These are phyloP conservation scores for Gentiana macrophylla DNA, from an alignment of 257 asterid species.

Conservation along the genomic window DNA sequence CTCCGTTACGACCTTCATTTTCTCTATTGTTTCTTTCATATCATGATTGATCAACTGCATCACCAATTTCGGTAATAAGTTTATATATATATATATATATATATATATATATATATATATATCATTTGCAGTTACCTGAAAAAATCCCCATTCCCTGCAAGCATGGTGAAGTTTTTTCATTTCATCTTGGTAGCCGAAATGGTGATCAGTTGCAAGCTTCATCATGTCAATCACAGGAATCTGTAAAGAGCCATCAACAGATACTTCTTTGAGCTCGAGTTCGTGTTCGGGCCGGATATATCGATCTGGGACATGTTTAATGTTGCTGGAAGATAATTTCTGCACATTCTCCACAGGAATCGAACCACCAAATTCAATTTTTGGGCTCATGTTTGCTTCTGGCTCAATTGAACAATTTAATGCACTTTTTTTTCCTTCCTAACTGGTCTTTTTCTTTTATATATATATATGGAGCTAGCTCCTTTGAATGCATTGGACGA, in stretches of 20 bases:
- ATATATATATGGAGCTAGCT: too few species aligned
- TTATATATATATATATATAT: too few species aligned
- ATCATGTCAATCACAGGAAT: constrained; percentile 29
- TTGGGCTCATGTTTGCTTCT: not conserved
- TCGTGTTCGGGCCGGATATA: constrained; percentile 17
- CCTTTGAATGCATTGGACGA: too few species aligned
- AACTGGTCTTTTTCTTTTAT: too few species aligned
- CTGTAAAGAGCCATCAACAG: constrained; percentile 10
- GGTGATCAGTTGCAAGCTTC: constrained; percentile 12
- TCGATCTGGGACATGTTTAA: constrained; percentile 14
- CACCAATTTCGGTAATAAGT: not conserved
- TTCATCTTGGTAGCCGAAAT: constrained; percentile 11
- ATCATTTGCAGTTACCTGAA: constrained; percentile 20
- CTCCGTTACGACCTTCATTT: constrained; percentile 21
- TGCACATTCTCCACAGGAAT: constrained; percentile 31
- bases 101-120: too few species aligned
- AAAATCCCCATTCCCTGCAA: constrained; percentile 30
- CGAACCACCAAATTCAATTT: constrained; percentile 23
- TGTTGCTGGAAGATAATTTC: constrained; percentile 16
- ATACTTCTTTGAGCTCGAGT: constrained; percentile 10
- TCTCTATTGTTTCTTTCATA: constrained; percentile 16
- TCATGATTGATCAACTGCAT: constrained; percentile 29
- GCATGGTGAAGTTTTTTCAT: constrained; percentile 26
- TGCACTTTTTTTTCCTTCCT: too few species aligned
- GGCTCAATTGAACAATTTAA: constrained; percentile 10